Conservation (phyloP, 176 grass and related monocot genomes). For the Typha latifolia region DNA sequence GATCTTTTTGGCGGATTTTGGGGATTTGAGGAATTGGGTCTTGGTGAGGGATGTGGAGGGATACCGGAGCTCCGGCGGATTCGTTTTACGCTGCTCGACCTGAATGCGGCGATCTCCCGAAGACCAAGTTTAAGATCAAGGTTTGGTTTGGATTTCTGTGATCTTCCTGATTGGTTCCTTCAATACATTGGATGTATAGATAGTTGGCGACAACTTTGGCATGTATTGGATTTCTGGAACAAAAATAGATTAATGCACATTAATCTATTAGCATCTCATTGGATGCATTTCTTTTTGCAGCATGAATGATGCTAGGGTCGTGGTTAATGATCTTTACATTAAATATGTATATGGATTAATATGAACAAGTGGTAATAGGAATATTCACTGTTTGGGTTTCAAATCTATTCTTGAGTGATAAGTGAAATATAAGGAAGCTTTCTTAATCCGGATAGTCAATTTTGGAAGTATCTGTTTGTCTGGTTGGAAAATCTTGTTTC, state of each 20-base stretch:
- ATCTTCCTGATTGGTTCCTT: not conserved
- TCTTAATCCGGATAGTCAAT: not conserved
- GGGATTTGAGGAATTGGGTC: not conserved
- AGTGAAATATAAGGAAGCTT: not conserved
- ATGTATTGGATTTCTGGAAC: too few species aligned
- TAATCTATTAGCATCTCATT: too few species aligned
- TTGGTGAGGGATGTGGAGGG: conserved; percentile 45
- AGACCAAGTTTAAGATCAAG: conserved; percentile 99
- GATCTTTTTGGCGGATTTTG: not conserved
- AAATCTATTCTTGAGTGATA: not conserved
- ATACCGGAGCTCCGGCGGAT: conserved; percentile 63
- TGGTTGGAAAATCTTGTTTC: not conserved
- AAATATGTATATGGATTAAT: not conserved
- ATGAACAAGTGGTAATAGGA: not conserved
- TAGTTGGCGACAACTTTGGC: not conserved
- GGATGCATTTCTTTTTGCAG: too few species aligned
- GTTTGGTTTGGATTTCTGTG: conserved; percentile 20
- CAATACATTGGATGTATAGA: conserved; percentile 17
- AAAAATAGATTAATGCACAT: too few species aligned
- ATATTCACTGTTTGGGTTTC: not conserved
- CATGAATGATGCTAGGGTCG: too few species aligned
- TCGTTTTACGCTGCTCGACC: conserved; percentile 78
- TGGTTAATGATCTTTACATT: not conserved
- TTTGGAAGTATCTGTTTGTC: not conserved
- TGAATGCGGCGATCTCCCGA: conserved; percentile 75